Evolutionary conservation across 2,329 filamentous ascomycete species (phyloP).

Genomic region (Rhytidhysteron rufulum): DNA sequence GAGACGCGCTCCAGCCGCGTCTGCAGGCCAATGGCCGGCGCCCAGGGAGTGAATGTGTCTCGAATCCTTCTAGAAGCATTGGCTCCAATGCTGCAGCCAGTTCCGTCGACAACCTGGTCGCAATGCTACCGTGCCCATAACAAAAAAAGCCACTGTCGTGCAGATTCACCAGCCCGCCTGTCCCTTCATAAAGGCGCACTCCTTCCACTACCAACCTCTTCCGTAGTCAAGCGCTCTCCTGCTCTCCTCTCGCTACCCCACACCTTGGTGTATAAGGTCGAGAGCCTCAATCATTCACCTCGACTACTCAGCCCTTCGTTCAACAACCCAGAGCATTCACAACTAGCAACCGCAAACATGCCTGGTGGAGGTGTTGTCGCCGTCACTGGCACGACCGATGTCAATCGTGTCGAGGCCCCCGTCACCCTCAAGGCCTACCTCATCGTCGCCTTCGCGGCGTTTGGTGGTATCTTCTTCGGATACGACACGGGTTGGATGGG

Average conservation of each 20-base stretch:
- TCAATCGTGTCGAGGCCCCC: slow-evolving; percentile 53
- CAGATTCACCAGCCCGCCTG: neutral
- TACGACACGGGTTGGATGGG: slow-evolving; percentile 78
- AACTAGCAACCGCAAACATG: slow-evolving; percentile 22
- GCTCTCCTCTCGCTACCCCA: slow-evolving; percentile 6
- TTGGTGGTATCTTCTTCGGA: slow-evolving; percentile 67
- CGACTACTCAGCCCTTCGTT: neutral
- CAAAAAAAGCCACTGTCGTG: slow-evolving; percentile 1
- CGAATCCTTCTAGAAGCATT: slow-evolving; percentile 4
- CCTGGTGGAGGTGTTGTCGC: slow-evolving; percentile 33
- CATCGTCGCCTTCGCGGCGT: slow-evolving; percentile 47
- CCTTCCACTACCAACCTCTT: neutral
- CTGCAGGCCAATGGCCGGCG: too few species aligned
- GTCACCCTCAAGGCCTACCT: slow-evolving; percentile 46
- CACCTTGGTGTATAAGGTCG: neutral
- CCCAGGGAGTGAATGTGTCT: slow-evolving; percentile 7
- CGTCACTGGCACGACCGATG: slow-evolving; percentile 43
- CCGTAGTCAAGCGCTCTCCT: neutral
- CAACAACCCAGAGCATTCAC: neutral
- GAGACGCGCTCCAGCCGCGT: neutral
- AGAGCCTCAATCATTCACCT: neutral
- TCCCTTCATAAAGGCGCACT: neutral
- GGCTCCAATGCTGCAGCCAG: neutral
- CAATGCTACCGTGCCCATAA: slow-evolving; percentile 2
- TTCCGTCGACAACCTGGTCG: neutral